Percentiles rank a stretch among this genome's conserved stretches.
phyloP scores from a whole-genome alignment of 2,329 filamentous ascomycete species.

The Rhytidhysteron rufulum region DNA sequence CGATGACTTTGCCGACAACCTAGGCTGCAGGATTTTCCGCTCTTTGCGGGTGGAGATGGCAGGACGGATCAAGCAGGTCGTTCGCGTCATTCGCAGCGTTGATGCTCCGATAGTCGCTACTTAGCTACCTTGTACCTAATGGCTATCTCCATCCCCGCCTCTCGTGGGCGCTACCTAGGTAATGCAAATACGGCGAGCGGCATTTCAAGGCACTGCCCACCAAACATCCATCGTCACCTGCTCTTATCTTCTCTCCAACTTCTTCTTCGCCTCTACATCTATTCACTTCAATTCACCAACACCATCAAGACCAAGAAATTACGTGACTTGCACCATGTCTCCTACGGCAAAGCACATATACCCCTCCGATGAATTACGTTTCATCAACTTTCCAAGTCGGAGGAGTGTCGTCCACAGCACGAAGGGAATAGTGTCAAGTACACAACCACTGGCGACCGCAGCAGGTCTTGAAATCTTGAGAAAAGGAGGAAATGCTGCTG shows the following conservation, averaged over 20 bases:
- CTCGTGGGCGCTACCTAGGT: not conserved
- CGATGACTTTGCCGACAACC: not conserved
- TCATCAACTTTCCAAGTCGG: slow-evolving; percentile 69
- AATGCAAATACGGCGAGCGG: not conserved
- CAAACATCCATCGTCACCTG: not conserved
- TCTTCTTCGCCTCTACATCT: not conserved
- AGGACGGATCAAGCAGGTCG: slow-evolving; percentile 1
- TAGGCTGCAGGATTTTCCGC: not conserved
- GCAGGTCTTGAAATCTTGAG: slow-evolving; percentile 82
- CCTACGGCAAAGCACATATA: slow-evolving; percentile 41
- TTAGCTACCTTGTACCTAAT: too few relatives aligned
- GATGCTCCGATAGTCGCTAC: slow-evolving; percentile 3
- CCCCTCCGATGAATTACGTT: slow-evolving; percentile 47
- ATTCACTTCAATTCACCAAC: not conserved
- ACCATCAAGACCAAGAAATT: not conserved
- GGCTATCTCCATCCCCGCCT: not conserved
- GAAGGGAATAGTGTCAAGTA: slow-evolving; percentile 84
- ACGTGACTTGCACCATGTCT: not conserved
- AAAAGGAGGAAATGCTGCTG: slow-evolving; percentile 88
- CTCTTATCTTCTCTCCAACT: not conserved
- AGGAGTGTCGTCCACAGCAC: slow-evolving; percentile 92
- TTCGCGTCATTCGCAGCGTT: not conserved
- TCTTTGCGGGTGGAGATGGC: too few relatives aligned
- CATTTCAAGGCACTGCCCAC: too few relatives aligned
- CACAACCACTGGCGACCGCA: slow-evolving; percentile 83